phyloP scores from a whole-genome alignment of 257 asterid species.

The Dorcoceras hygrometricum region DNA sequence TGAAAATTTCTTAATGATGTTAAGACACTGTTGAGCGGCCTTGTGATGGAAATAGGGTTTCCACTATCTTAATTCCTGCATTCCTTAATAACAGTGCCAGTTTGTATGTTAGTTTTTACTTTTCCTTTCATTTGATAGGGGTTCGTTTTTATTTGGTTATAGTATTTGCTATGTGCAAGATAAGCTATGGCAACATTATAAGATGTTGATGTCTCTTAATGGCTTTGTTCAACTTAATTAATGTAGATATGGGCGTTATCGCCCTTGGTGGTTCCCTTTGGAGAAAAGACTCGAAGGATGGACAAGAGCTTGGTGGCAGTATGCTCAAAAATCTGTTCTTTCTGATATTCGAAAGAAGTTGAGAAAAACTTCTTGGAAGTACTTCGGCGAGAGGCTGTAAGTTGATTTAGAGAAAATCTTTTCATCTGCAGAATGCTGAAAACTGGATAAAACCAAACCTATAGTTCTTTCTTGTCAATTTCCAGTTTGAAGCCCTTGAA shows the following conservation, averaged over 20 bases:
- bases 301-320: constrained; percentile 96
- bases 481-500: neutral
- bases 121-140: constrained; percentile 11
- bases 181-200: constrained; percentile 18
- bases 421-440: constrained; percentile 21
- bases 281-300: constrained; percentile 69
- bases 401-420: constrained; percentile 31
- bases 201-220: constrained; percentile 17
- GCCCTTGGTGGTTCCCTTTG: constrained; percentile 93
- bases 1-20: neutral
- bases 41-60: neutral
- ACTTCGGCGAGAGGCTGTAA: constrained; percentile 92
- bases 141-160: constrained; percentile 9
- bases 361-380: constrained; percentile 91
- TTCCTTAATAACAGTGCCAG: neutral
- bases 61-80: neutral
- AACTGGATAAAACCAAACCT: neutral
- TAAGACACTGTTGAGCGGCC: neutral
- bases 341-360: constrained; percentile 74
- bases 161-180: constrained; percentile 10
- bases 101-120: neutral
- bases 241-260: constrained; percentile 83
- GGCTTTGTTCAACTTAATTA: constrained; percentile 24
- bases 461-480: neutral
- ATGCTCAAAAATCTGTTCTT: constrained; percentile 84